Evolutionary conservation across 192 early-diverging fungal genomes (phyloP).

Genomic region (Gorgonomyces haynaldii): DNA sequence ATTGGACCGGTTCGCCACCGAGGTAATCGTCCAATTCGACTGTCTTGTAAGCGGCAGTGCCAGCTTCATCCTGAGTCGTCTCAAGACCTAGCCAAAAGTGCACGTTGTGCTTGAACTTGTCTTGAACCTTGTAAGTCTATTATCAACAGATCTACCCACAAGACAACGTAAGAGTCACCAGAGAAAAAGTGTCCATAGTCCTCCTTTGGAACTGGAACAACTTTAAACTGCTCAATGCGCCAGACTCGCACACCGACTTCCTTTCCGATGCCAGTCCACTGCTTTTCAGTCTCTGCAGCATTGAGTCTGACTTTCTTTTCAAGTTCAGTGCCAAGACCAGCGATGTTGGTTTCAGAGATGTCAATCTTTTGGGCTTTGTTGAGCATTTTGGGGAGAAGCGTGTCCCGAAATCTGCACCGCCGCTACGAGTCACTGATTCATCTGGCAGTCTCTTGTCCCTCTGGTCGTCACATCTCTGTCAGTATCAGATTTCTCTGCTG

Average conservation of each 20-base stretch:
- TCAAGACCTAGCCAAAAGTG: constrained; percentile 78
- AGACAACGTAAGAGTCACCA: constrained; percentile 66
- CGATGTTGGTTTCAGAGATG: constrained; percentile 42
- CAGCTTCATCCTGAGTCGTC: constrained; percentile 57
- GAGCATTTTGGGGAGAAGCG: no score
- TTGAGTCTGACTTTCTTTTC: constrained; percentile 50
- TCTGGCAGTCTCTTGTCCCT: no score
- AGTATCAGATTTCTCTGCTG: no score
- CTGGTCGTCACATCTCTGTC: no score
- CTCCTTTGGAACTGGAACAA: constrained; percentile 49
- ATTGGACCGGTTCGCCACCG: constrained; percentile 52
- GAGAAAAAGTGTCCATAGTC: constrained; percentile 58
- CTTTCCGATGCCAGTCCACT: constrained; percentile 43
- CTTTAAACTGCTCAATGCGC: constrained; percentile 69
- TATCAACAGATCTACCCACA: constrained; percentile 38
- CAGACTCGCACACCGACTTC: constrained; percentile 55
- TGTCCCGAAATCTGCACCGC: no score
- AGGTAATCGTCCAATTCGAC: constrained; percentile 45
- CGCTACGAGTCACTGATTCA: no score
- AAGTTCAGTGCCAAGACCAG: constrained; percentile 41
- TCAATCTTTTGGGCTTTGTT: constrained; percentile 18
- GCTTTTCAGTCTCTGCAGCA: constrained; percentile 42
- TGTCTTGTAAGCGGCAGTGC: constrained; percentile 78
- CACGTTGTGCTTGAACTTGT: constrained; percentile 58
- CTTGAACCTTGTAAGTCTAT: constrained; percentile 49